phyloP scores from a whole-genome alignment of 176 grass and related monocot genomes.

The Juncus effusus region DNA sequence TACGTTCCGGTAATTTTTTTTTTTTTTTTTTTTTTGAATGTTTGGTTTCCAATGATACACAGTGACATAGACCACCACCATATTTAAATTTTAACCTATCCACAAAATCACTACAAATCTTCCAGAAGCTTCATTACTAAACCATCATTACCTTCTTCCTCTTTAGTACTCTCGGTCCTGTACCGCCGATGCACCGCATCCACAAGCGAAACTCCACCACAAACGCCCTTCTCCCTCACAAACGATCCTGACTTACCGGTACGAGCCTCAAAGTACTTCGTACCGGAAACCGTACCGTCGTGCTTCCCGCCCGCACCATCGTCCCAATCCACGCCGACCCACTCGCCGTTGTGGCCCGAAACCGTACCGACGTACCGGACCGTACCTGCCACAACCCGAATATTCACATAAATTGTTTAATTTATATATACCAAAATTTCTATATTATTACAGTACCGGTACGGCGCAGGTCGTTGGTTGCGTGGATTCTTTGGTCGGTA shows the following conservation, averaged over 20 bases:
- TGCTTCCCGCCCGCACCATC: constrained; percentile 58
- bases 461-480: constrained; percentile 47
- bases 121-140: not conserved
- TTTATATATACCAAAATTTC: too few relatives aligned
- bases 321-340: constrained; percentile 93
- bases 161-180: constrained; percentile 68
- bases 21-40: not conserved
- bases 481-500: constrained; percentile 66
- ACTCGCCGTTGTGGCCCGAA: constrained; percentile 49
- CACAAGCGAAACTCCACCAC: constrained; percentile 59
- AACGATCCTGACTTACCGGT: constrained; percentile 61
- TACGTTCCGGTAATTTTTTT: not conserved
- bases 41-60: not conserved
- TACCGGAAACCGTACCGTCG: constrained; percentile 53
- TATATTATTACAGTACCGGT: constrained; percentile 11
- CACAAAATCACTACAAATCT: not conserved
- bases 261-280: constrained; percentile 49
- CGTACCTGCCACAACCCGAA: constrained; percentile 8
- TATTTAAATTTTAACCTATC: not conserved
- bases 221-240: constrained; percentile 54
- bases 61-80: not conserved
- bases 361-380: constrained; percentile 60
- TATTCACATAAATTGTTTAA: too few relatives aligned
- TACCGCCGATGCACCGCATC: constrained; percentile 63
- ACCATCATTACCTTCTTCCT: constrained; percentile 53